These are phyloP conservation scores for Tulasnella sp. DNA, from an alignment of 768 basidiomycete species.

Conservation along the genomic window DNA sequence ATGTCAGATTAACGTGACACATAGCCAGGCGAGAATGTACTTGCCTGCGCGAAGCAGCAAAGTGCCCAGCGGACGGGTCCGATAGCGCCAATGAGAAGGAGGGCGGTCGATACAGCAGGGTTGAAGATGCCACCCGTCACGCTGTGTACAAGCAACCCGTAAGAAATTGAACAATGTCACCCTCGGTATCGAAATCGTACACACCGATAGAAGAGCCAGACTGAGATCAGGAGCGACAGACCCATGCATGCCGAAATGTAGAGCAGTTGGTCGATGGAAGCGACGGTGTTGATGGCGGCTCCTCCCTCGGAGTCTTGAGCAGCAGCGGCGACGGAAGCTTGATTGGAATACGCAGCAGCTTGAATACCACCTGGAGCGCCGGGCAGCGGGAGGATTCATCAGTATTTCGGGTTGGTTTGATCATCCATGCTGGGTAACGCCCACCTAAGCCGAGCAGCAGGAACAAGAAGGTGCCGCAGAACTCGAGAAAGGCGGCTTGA, in stretches of 20 bases:
- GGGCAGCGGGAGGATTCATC: neutral
- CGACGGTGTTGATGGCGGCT: constrained; percentile 34
- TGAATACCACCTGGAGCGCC: constrained; percentile 37
- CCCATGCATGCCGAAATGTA: constrained; percentile 38
- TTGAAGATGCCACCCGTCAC: constrained; percentile 37
- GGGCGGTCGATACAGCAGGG: constrained; percentile 37
- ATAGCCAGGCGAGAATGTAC: neutral
- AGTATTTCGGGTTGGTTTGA: neutral
- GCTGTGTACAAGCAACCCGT: neutral
- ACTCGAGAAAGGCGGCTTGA: constrained; percentile 32
- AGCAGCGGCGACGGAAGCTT: constrained; percentile 22
- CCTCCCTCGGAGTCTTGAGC: constrained; percentile 8
- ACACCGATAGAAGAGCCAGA: constrained; percentile 31
- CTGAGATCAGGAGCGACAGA: constrained; percentile 34
- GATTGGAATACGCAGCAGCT: constrained; percentile 35
- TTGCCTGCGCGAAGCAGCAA: constrained; percentile 37
- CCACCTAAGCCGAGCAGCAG: constrained; percentile 31
- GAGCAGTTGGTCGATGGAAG: constrained; percentile 37
- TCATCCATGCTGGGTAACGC: neutral
- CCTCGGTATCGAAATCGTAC: neutral
- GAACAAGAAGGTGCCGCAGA: constrained; percentile 34
- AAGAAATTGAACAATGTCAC: neutral
- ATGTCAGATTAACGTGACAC: neutral
- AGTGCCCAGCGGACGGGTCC: constrained; percentile 36
- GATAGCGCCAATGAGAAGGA: constrained; percentile 37